A percentile compares a stretch with the other conserved stretches of the same genome.
Evolutionary conservation across 23 red algal genomes (phyloP).

Genomic region (Pyropia haitanensis): DNA sequence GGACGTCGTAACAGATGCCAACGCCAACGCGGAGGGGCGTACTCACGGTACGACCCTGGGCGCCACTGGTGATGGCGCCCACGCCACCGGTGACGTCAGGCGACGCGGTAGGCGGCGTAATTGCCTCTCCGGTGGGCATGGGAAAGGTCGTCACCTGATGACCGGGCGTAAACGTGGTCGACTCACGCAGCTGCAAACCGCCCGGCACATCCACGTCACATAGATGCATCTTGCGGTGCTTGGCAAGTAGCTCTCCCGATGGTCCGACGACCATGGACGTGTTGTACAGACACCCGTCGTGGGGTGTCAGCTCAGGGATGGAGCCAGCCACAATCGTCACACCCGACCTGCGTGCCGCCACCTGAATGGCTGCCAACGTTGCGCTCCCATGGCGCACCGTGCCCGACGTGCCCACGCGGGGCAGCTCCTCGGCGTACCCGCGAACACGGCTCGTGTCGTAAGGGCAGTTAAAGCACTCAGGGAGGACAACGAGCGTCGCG

Average conservation of each 20-base stretch:
- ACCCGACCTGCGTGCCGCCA: slow-evolving; percentile 31
- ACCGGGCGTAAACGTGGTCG: slow-evolving; percentile 66
- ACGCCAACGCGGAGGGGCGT: slow-evolving; percentile 40
- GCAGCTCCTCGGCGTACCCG: slow-evolving; percentile 72
- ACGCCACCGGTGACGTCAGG: too few relatives aligned
- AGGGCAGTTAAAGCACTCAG: slow-evolving; percentile 98
- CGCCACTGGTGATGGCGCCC: too few relatives aligned
- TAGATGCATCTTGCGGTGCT: slow-evolving; percentile 94
- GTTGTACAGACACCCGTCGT: slow-evolving; percentile 76
- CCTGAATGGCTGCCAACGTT: slow-evolving; percentile 59
- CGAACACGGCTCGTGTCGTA: slow-evolving; percentile 81
- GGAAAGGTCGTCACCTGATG: slow-evolving; percentile 51
- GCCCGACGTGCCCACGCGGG: slow-evolving; percentile 6
- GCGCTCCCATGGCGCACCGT: slow-evolving; percentile 22
- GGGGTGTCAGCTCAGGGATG: slow-evolving; percentile 47
- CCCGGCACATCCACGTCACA: slow-evolving; percentile 95
- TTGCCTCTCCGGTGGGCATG: slow-evolving; percentile 9
- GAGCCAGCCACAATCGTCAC: slow-evolving; percentile 91
- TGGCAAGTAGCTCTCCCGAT: slow-evolving; percentile 61
- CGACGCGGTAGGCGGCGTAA: too few relatives aligned
- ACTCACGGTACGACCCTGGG: too few relatives aligned
- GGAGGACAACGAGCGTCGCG: slow-evolving; percentile 75
- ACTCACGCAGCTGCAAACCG: slow-evolving; percentile 83
- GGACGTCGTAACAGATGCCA: slow-evolving; percentile 94
- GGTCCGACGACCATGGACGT: slow-evolving; percentile 66